Base-by-base conservation (phyloP, 495 filamentous ascomycete species). In the Gamarada debralockiae region DNA sequence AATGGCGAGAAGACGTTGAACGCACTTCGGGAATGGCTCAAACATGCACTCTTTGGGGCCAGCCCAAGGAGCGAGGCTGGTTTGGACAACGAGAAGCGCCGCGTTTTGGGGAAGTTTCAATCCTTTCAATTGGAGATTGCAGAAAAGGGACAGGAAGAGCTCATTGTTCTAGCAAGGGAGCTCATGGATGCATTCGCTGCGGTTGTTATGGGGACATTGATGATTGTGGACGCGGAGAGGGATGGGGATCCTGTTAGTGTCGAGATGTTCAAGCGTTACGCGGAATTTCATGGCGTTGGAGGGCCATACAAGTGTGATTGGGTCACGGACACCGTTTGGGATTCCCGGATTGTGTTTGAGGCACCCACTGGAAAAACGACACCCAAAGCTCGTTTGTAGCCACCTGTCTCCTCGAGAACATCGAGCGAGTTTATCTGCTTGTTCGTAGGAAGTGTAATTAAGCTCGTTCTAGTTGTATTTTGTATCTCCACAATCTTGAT, bases 1-100 rank as follows among this genome's bases (percentile, higher is more conserved):
- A 65, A 65, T 0, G 72, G 73, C 14, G 39, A 61, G 13, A 58
- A 67, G 40, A 61, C 73, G 0, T 57, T 81, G n/a, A 51, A 56
- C 0, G 67, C 62, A n/a, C 59, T 81, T 50, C 66, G 56, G 0
- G 63, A 61, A n/a, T 56, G 53, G 53, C 8, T 42, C 12, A 25
- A 12, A 2, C 13, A 48, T 29, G 52, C 41, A 7, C 48, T 38
- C 9, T 38, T 25, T 34, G 17, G 3, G 10, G 12, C 12, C 12
- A 23, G 22, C 20, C n/a, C 1, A 8, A 20, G 22, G 21, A 17
- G 6, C 12, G 1, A 3, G 1, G n/a, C 12, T 2, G 7, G 2
- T 45, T 18, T 45, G 13, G 7, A 9, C 3, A 3, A 14, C 12
- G 3, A 20, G 25, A 53, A 38, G 17, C 13, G 2, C 2, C 17